phyloP scores from a whole-genome alignment of 2,329 filamentous ascomycete genomes.

The Chrysosporium queenslandicum region DNA sequence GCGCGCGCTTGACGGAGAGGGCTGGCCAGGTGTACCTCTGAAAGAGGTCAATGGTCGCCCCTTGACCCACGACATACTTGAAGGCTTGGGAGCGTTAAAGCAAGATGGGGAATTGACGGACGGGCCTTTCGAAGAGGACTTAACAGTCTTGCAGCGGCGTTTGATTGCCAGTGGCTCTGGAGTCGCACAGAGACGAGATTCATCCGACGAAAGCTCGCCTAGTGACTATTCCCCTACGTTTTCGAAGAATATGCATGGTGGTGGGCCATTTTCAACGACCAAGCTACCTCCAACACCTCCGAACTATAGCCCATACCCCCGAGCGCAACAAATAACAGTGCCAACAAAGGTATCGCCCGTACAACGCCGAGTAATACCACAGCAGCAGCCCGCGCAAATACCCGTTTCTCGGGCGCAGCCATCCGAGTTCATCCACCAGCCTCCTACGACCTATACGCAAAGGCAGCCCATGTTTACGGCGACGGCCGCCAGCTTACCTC shows the following conservation, averaged over 20 bases:
- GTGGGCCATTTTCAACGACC: slow-evolving; percentile 16
- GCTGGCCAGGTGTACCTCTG: slow-evolving; percentile 47
- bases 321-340: slow-evolving; percentile 21
- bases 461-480: neutral
- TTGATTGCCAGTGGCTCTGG: slow-evolving; percentile 45
- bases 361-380: neutral
- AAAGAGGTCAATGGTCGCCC: slow-evolving; percentile 47
- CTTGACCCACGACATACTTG: slow-evolving; percentile 54
- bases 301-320: slow-evolving; percentile 30
- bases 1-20: slow-evolving; percentile 42
- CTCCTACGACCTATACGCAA: neutral
- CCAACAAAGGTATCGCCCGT: slow-evolving; percentile 10
- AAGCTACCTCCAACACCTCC: slow-evolving; percentile 35
- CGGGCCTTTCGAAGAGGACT: slow-evolving; percentile 52
- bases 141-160: slow-evolving; percentile 45
- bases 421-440: neutral
- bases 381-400: neutral
- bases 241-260: neutral
- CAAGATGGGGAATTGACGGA: slow-evolving; percentile 39
- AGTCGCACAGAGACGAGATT: slow-evolving; percentile 44
- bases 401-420: neutral
- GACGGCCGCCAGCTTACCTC: neutral
- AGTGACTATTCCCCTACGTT: neutral
- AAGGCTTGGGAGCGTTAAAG: slow-evolving; percentile 45
- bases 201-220: slow-evolving; percentile 27